A percentile compares a stretch with the other conserved stretches of the same genome.
phyloP scores from a whole-genome alignment of 139 green algal genomes.

The Gonium pectorale region DNA sequence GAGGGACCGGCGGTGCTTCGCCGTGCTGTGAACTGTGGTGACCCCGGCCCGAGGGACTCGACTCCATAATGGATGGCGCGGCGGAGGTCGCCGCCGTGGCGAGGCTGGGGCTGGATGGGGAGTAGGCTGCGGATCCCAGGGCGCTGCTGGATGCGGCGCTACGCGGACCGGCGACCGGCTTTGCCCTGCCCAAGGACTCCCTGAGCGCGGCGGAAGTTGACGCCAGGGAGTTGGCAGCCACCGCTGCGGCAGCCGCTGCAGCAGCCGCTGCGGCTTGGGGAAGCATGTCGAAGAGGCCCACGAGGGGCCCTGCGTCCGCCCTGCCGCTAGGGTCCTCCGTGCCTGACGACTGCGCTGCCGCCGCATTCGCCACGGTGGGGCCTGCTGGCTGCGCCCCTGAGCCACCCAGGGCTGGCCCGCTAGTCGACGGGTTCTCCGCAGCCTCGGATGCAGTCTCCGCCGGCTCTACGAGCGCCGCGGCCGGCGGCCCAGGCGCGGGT shows the following conservation, averaged over 20 bases:
- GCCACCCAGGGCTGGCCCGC: no score
- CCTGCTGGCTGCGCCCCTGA: no score
- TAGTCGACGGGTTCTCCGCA: no score
- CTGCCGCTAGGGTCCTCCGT: neutral
- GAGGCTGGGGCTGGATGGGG: no score
- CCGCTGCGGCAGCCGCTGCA: neutral
- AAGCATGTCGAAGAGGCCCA: neutral
- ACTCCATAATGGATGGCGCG: neutral
- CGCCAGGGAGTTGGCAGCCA: no score
- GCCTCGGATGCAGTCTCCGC: no score
- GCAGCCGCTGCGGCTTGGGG: neutral
- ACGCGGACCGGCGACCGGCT: neutral
- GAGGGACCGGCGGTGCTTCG: neutral
- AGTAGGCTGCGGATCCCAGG: constrained; percentile 5
- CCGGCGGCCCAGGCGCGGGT: no score
- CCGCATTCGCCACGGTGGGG: neutral
- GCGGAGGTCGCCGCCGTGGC: neutral
- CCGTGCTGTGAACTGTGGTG: neutral
- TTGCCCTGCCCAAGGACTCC: neutral
- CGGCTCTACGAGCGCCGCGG: no score
- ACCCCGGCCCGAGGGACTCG: neutral
- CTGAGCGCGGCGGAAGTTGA: neutral
- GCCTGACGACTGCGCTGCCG: neutral
- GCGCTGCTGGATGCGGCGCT: neutral
- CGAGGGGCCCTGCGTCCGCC: neutral